Conservation (phyloP, 1,139 yeast genomes). For the Taphrina pruni region DNA sequence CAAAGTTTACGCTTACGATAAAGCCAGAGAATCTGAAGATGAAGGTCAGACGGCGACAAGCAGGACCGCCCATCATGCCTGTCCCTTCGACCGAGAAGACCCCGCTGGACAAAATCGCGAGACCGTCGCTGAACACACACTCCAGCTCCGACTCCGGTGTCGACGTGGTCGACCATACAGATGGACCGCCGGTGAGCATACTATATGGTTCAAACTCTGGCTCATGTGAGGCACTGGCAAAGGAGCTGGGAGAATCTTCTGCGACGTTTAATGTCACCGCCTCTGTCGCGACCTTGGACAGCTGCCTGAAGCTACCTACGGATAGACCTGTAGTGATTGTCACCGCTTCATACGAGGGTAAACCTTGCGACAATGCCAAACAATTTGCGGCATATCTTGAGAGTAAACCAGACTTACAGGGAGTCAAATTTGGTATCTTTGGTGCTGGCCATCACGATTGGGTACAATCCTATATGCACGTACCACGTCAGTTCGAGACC, state of each 20-base stretch:
- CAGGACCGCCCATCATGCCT: conserved; percentile 38
- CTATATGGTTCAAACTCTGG: conserved; percentile 40
- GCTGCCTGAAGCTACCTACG: conserved; percentile 23
- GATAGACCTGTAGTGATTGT: conserved; percentile 37
- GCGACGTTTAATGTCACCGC: conserved; percentile 16
- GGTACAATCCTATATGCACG: conserved; percentile 36
- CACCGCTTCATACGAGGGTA: conserved; percentile 41
- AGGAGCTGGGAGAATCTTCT: conserved; percentile 27
- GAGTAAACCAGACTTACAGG: conserved; percentile 29
- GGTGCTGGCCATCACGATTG: conserved; percentile 42
- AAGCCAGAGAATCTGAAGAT: conserved; percentile 38
- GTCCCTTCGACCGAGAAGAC: conserved; percentile 27
- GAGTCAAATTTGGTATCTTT: conserved; percentile 37
- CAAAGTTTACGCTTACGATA: conserved; percentile 36
- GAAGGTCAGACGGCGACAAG: conserved; percentile 33
- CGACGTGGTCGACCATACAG: conserved; percentile 19
- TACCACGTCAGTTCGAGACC: conserved; percentile 36
- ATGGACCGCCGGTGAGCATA: conserved; percentile 24
- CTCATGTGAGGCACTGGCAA: conserved; percentile 39
- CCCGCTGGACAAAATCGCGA: background rate
- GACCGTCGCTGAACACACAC: conserved; percentile 8
- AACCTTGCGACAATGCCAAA: conserved; percentile 40
- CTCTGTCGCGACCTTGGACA: conserved; percentile 26
- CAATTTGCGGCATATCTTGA: conserved; percentile 39
- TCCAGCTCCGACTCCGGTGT: conserved; percentile 24